Conservation (phyloP, 208 protist species). For the Herpetomonas tarakana region DNA sequence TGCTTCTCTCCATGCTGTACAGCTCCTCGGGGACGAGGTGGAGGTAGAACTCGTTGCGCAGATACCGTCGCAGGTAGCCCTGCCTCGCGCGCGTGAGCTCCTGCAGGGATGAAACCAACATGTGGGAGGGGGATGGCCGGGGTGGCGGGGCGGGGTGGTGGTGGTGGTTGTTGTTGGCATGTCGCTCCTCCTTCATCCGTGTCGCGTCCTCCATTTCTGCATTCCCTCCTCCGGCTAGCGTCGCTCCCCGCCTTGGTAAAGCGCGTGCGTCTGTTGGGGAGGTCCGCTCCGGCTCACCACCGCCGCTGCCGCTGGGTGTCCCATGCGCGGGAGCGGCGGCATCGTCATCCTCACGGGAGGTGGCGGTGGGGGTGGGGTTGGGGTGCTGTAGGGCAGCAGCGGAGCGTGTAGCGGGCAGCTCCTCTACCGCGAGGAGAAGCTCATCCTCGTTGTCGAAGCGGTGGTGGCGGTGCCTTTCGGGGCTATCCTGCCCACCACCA, state of each 20-base stretch:
- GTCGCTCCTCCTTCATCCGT: not conserved
- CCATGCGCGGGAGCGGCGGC: not conserved
- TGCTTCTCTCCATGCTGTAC: not conserved
- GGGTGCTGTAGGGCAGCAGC: not conserved
- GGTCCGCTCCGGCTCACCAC: too few relatives aligned
- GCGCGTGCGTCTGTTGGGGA: too few relatives aligned
- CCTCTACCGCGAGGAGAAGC: not conserved
- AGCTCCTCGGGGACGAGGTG: not conserved
- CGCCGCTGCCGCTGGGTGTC: too few relatives aligned
- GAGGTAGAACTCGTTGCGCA: not conserved
- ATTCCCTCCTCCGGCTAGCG: too few relatives aligned
- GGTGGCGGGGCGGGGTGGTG: not conserved
- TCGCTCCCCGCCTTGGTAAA: too few relatives aligned
- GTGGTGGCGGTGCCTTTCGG: not conserved
- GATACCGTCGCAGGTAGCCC: not conserved
- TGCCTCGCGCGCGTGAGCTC: not conserved
- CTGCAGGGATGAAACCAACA: too few relatives aligned
- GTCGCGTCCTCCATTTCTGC: too few relatives aligned
- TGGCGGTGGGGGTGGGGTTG: too few relatives aligned
- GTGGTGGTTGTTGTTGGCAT: too few relatives aligned
- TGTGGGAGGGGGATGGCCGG: too few relatives aligned
- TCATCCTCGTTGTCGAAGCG: not conserved
- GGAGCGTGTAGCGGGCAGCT: too few relatives aligned
- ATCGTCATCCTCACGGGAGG: not conserved
- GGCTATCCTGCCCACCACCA: too few relatives aligned